These are phyloP conservation scores for Wickerhamomyces queroliae DNA, from an alignment of 805 yeast genomes.

Conservation along the genomic window DNA sequence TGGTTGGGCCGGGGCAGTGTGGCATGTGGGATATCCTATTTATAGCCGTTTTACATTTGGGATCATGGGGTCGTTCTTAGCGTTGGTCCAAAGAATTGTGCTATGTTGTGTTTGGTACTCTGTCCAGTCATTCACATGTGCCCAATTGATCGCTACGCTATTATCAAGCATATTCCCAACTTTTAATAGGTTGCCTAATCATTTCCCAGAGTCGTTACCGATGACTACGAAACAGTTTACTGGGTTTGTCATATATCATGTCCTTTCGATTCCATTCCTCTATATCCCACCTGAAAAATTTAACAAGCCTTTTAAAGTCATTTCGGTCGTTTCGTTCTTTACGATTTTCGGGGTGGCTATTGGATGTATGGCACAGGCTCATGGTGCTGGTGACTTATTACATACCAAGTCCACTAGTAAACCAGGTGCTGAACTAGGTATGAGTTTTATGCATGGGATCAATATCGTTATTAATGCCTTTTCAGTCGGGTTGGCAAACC, in stretches of 20 bases:
- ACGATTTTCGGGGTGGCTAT: constrained; percentile 32
- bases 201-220: constrained; percentile 30
- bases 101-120: constrained; percentile 42
- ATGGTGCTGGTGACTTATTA: constrained; percentile 28
- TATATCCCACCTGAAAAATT: constrained; percentile 28
- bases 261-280: constrained; percentile 24
- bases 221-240: constrained; percentile 37
- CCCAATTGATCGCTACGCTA: constrained; percentile 33
- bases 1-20: constrained; percentile 42
- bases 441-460: constrained; percentile 25
- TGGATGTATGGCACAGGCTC: constrained; percentile 24
- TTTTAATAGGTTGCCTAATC: constrained; percentile 33
- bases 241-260: constrained; percentile 34
- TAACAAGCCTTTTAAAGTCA: constrained; percentile 22
- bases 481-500: constrained; percentile 28
- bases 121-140: constrained; percentile 42
- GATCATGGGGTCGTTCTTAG: constrained; percentile 36
- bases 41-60: constrained; percentile 41
- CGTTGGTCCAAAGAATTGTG: constrained; percentile 37
- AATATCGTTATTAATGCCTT: constrained; percentile 23
- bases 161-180: constrained; percentile 32
- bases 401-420: constrained; percentile 20
- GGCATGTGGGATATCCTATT: constrained; percentile 45
- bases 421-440: constrained; percentile 25
- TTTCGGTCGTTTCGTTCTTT: constrained; percentile 25